Conservation (phyloP, 2,329 filamentous ascomycete genomes). For the Tympanopsis confertula region DNA sequence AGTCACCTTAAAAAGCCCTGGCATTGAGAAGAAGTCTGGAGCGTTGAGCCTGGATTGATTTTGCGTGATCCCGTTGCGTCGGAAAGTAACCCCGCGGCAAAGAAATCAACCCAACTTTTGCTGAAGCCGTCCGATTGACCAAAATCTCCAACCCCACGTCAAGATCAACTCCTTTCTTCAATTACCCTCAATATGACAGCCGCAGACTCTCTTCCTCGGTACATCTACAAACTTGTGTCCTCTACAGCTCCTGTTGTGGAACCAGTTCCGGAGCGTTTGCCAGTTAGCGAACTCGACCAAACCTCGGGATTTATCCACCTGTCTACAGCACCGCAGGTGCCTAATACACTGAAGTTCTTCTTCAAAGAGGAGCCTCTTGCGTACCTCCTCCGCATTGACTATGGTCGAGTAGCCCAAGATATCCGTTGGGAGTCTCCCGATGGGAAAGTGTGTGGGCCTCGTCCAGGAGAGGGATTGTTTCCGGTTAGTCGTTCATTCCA, state of each 20-base stretch:
- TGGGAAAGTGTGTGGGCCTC: conserved; percentile 18
- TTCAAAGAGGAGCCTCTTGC: conserved; percentile 21
- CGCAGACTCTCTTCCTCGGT: conserved; percentile 11
- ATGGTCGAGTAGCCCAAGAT: conserved; percentile 8
- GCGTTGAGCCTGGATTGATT: no score
- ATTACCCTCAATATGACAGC: conserved; percentile 8
- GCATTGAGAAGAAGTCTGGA: no score
- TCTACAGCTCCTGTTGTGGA: conserved; percentile 19
- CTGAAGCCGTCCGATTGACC: no score
- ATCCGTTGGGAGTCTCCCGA: conserved; percentile 23
- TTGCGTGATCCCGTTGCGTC: no score
- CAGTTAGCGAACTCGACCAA: conserved; percentile 21
- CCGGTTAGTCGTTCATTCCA: conserved; percentile 7
- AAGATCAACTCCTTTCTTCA: no score
- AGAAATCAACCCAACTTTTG: no score
- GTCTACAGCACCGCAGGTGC: conserved; percentile 20
- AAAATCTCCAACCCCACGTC: no score
- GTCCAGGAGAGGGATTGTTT: conserved; percentile 22
- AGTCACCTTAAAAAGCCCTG: no score
- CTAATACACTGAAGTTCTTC: conserved; percentile 22
- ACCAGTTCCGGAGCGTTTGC: conserved; percentile 16
- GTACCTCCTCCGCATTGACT: conserved; percentile 21
- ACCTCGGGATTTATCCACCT: conserved; percentile 23
- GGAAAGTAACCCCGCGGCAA: no score
- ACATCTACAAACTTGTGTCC: conserved; percentile 23